phyloP scores from a whole-genome alignment of 148 eudicot species.

The Vaccinium myrtillus region DNA sequence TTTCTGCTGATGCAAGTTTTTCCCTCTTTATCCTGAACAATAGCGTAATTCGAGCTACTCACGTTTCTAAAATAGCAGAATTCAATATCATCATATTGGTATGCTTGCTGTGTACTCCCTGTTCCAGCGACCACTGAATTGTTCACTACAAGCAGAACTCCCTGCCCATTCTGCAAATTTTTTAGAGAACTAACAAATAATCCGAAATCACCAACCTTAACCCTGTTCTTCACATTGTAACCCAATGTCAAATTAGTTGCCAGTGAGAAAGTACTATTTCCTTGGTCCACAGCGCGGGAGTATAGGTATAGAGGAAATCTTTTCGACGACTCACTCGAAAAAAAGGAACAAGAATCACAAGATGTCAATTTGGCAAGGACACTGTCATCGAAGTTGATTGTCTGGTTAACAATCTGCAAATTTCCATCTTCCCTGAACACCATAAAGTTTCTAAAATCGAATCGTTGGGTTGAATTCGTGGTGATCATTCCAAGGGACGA shows the following conservation, averaged over 20 bases:
- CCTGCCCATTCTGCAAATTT: conserved; percentile 55
- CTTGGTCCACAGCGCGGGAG: conserved; percentile 36
- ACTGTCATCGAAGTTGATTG: conserved; percentile 44
- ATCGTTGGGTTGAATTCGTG: conserved; percentile 45
- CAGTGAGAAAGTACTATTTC: conserved; percentile 29
- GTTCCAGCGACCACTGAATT: conserved; percentile 54
- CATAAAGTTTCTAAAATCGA: conserved; percentile 50
- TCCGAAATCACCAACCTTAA: conserved; percentile 16
- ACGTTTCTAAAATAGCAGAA: conserved; percentile 65
- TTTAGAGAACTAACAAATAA: conserved; percentile 30
- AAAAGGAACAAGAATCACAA: conserved; percentile 11
- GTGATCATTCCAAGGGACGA: conserved; percentile 62
- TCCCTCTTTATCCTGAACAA: conserved; percentile 53
- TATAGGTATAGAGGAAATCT: conserved; percentile 50
- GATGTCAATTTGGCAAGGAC: conserved; percentile 30
- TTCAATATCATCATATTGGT: conserved; percentile 32
- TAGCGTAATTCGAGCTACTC: conserved; percentile 70
- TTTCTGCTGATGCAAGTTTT: conserved; percentile 27
- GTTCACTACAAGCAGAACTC: conserved; percentile 52
- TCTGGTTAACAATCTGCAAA: conserved; percentile 60
- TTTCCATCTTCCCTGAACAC: conserved; percentile 47
- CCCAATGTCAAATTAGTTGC: conserved; percentile 51
- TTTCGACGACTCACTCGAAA: conserved; percentile 30
- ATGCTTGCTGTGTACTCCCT: conserved; percentile 61
- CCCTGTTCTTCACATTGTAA: conserved; percentile 44